Evolutionary conservation across 805 yeast genomes (phyloP), one percentile per base, ranked within the genome.

Genomic region (Sporopachydermia quercuum): DNA sequence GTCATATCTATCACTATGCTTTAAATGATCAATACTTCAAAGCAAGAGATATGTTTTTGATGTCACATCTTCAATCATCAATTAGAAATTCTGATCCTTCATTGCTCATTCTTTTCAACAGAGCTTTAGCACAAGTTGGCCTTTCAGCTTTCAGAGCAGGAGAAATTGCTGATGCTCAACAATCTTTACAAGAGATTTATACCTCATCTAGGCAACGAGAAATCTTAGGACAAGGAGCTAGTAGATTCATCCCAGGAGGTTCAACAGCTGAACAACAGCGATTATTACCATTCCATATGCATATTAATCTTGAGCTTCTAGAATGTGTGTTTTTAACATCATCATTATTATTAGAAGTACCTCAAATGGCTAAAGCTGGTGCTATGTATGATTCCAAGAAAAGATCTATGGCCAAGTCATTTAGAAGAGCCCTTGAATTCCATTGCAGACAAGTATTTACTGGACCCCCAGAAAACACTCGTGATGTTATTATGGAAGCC

Each of bases 401-500:
- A 55, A 78, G 77, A 57, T 65, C 75, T 52, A 67, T 70, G 46
- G 69, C 81, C 52, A 87, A 84, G 63, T 83, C 94, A 18, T 86
- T 91, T 68, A 79, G 89, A 62, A 77, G 94, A 57, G 74, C 82
- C 58, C 71, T 91, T 49, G 97, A 91, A 58, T 82, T 79, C 66
- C 86, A 83, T 55, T 96, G 87, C 57, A 80, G 89, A 62, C 95
- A 87, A 60, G 80, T 80, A 42, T 91, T 89, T 70, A 84, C 85
- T 46, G 98, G 97, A 36, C 98, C 98, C 37, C 95, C 97, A 40
- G 98, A 91, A 64, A 84, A 87, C 58, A 82, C 93, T 37, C 79
- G 93, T 54, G 99, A 91, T 60, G 83, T 74, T 61, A 78, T 91
- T 50, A 78, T 89, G 70, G 83, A 82, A 58, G 94, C 96, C 38